These are phyloP conservation scores for Psilocybe cubensis DNA, from an alignment of 768 basidiomycete species.

Conservation along the genomic window DNA sequence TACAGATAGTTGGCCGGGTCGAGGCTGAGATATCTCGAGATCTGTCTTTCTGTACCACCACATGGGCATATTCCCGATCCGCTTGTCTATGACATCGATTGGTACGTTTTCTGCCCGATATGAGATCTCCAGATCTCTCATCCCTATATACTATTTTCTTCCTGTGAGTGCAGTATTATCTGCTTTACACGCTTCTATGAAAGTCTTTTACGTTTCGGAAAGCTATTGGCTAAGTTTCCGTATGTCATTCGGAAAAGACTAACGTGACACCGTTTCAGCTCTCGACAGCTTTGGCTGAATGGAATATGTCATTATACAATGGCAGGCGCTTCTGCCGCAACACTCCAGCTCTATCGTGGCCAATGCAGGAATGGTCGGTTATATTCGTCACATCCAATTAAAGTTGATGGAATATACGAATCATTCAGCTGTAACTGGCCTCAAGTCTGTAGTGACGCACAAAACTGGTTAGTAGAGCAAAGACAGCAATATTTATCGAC, in stretches of 20 bases:
- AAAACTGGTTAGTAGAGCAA: too few species aligned
- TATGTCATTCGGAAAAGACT: slow-evolving; percentile 7
- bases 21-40: not conserved
- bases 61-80: slow-evolving; percentile 15
- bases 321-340: slow-evolving; percentile 15
- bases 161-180: not conserved
- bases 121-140: slow-evolving; percentile 12
- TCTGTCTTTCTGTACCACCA: slow-evolving; percentile 1
- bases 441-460: too few species aligned
- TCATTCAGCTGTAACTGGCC: not conserved
- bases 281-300: slow-evolving; percentile 4
- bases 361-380: too few species aligned
- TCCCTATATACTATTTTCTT: not conserved
- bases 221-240: not conserved
- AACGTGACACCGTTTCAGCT: slow-evolving; percentile 6
- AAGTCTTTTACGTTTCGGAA: not conserved
- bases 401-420: too few species aligned
- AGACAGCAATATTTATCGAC: too few species aligned
- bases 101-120: slow-evolving; percentile 15
- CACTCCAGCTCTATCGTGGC: not conserved
- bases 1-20: too few species aligned
- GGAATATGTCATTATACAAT: slow-evolving; percentile 8
- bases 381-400: not conserved
- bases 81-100: slow-evolving; percentile 11
- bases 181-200: not conserved